phyloP scores from a whole-genome alignment of 352 stramenopile genomes.

The Albugo laibachii region DNA sequence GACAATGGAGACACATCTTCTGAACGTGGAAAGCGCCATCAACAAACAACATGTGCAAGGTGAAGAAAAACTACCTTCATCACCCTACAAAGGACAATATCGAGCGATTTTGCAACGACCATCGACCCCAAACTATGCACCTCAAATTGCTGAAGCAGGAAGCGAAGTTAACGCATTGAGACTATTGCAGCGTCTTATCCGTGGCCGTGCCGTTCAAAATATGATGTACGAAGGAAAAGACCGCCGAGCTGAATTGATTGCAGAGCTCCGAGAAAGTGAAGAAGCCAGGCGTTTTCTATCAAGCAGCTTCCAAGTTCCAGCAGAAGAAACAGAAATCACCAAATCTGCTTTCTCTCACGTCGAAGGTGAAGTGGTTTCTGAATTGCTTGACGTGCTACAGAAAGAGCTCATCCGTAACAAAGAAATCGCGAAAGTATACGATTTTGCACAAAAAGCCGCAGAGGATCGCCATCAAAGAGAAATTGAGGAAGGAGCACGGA shows the following conservation, averaged over 20 bases:
- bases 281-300: constrained; percentile 6
- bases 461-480: constrained; percentile 55
- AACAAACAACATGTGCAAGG: constrained; percentile 31
- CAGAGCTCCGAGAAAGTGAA: constrained; percentile 68
- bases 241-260: constrained; percentile 70
- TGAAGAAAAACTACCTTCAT: not conserved
- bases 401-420: constrained; percentile 73
- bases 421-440: constrained; percentile 53
- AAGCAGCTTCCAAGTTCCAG: constrained; percentile 1
- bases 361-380: constrained; percentile 74
- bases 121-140: constrained; percentile 53
- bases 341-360: constrained; percentile 34
- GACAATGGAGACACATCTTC: constrained; percentile 52
- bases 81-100: not conserved
- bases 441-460: constrained; percentile 44
- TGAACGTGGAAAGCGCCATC: constrained; percentile 77
- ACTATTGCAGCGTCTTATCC: constrained; percentile 75
- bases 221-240: constrained; percentile 87
- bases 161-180: constrained; percentile 29
- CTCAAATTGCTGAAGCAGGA: constrained; percentile 9
- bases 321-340: constrained; percentile 24
- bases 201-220: constrained; percentile 82
- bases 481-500: constrained; percentile 65
- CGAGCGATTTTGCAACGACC: constrained; percentile 15
- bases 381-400: constrained; percentile 77